phyloP scores from a whole-genome alignment of 1,284 basidiomycete species.

The Wolfiporia cocos region DNA sequence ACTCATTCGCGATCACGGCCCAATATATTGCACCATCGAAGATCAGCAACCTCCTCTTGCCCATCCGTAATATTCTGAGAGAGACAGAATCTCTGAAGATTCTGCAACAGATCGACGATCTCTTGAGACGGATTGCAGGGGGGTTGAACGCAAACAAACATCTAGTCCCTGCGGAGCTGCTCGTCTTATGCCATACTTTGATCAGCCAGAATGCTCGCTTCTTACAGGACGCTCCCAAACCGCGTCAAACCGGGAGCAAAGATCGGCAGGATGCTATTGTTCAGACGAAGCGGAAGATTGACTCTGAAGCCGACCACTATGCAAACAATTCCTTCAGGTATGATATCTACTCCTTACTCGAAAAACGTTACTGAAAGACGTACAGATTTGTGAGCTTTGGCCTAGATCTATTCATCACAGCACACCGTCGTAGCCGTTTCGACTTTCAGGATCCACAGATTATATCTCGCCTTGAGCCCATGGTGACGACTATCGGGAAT shows the following conservation, averaged over 20 bases:
- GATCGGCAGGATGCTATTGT: slow-evolving; percentile 58
- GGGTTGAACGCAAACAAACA: slow-evolving; percentile 84
- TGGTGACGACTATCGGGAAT: slow-evolving; percentile 88
- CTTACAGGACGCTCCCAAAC: slow-evolving; percentile 49
- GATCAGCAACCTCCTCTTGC: slow-evolving; percentile 74
- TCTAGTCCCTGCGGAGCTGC: slow-evolving; percentile 65
- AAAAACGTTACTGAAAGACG: slow-evolving; percentile 1
- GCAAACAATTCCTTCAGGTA: slow-evolving; percentile 81
- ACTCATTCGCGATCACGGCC: slow-evolving; percentile 81
- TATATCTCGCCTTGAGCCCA: slow-evolving; percentile 78
- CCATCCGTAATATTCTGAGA: slow-evolving; percentile 82
- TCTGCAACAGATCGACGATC: slow-evolving; percentile 88
- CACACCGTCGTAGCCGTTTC: slow-evolving; percentile 82
- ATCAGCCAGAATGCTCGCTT: slow-evolving; percentile 90
- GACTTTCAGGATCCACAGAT: slow-evolving; percentile 74
- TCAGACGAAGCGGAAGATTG: slow-evolving; percentile 67
- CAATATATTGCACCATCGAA: slow-evolving; percentile 70
- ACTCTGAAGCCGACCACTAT: slow-evolving; percentile 63
- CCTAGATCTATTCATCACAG: slow-evolving; percentile 87
- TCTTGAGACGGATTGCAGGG: slow-evolving; percentile 75
- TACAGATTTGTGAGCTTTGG: slow-evolving; percentile 89
- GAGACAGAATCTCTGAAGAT: slow-evolving; percentile 80
- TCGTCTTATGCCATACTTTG: slow-evolving; percentile 85
- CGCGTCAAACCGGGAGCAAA: slow-evolving; percentile 29
- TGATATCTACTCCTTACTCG: slow-evolving; percentile 12